Evolutionary conservation across 2,329 filamentous ascomycete genomes (phyloP), one percentile per base, ranked within the genome.

Genomic region (Aspergillus calidoustus): DNA sequence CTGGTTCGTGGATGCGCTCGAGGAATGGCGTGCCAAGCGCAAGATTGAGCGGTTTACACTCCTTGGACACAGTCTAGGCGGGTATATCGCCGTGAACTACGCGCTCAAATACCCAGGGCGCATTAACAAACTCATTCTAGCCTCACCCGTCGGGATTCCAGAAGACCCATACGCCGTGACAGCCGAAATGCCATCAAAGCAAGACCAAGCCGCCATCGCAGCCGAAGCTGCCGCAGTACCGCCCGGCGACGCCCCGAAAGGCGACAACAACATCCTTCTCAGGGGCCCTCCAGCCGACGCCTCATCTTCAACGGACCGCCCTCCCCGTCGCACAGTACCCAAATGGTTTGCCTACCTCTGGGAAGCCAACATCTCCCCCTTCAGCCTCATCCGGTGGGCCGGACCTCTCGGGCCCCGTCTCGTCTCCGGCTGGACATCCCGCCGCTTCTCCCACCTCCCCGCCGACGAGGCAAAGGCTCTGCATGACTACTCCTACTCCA

Each of bases 281-380:
- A 85, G 55, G 46, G 67, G 67, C 15, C 55, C 66, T 23, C 52
- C 63, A 19, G 44, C 62, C 13, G 53, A 52, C 59, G 69, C 79
- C 17, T 73, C 72, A 22, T 46, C 64, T 7, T 54, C 54, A 46
- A 68, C 60, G 31, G 70, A 72, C 43, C 81, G 67, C n/a, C 77
- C 84, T 0, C 85, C 86, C 0, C 80, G 84, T 22, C 81, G 84
- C 15, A 89, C 88, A 2, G 77, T 95, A 3, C 92, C 93, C 0
- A 88, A 89, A 76, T 97, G 94, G 93, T 82, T 98, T 22, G 88
- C 89, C 59, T 97, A 93, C 80, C 86, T 99, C 4, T 99, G 95
- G 95, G 95, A 99, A 68, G 91, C 93, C 68, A 99, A 99, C 74
- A 87, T 98, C 66, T 97, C 93, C 0, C 95, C 95, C 7, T 99